phyloP scores from a whole-genome alignment of 2,329 filamentous ascomycete genomes.

The Grosmannia serpens region DNA sequence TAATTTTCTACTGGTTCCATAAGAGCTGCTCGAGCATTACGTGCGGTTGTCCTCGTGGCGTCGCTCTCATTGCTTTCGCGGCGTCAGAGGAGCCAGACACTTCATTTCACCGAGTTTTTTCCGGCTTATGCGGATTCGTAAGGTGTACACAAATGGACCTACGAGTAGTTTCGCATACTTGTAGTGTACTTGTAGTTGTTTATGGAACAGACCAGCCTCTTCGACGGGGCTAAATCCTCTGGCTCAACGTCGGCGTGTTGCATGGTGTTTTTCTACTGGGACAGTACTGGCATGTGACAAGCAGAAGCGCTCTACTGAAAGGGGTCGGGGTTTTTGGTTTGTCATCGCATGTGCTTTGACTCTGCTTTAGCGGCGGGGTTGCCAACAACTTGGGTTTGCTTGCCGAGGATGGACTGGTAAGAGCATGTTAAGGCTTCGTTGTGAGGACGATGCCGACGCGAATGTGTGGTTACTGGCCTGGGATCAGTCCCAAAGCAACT shows the following conservation, averaged over 20 bases:
- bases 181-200: too few relatives aligned
- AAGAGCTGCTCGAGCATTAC: conserved; percentile 45
- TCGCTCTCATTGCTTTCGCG: conserved; percentile 52
- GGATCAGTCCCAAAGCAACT: too few relatives aligned
- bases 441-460: background rate
- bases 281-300: background rate
- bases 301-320: background rate
- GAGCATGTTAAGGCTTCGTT: background rate
- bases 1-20: conserved; percentile 34
- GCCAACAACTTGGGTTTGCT: background rate
- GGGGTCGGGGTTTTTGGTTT: background rate
- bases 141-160: too few relatives aligned
- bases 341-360: background rate
- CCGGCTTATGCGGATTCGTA: too few relatives aligned
- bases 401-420: background rate
- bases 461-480: background rate
- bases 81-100: conserved; percentile 77
- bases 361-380: background rate
- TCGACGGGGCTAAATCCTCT: background rate
- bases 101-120: too few relatives aligned
- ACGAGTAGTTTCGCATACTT: too few relatives aligned
- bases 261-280: background rate
- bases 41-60: conserved; percentile 17
- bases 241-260: too few relatives aligned
- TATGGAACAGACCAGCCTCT: too few relatives aligned